Conservation (phyloP, 225 moss, liverwort and hornwort species). For the Antitrichia curtipendula region DNA sequence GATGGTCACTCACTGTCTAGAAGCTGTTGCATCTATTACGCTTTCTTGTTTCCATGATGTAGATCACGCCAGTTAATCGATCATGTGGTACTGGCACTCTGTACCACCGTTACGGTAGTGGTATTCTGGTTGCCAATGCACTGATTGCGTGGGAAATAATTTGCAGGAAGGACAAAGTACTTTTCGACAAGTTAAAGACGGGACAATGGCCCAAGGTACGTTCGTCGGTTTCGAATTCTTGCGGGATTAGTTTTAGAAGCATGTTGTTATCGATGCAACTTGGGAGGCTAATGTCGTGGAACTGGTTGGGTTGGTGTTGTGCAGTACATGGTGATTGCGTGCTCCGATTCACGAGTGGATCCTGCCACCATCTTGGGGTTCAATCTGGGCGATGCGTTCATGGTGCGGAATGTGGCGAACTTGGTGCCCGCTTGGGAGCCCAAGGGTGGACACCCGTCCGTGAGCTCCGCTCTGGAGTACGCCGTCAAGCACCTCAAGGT, state of each 20-base stretch:
- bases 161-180: slow-evolving; percentile 45
- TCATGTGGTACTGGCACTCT: no score
- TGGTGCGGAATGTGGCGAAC: slow-evolving; percentile 70
- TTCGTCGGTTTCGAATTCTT: neutral
- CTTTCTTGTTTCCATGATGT: neutral
- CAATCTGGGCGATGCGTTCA: slow-evolving; percentile 54
- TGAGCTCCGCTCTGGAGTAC: slow-evolving; percentile 49
- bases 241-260: neutral
- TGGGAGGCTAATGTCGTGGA: neutral
- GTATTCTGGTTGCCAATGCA: neutral
- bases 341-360: slow-evolving; percentile 68
- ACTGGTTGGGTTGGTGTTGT: neutral
- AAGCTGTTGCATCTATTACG: neutral
- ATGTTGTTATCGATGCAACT: no score
- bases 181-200: slow-evolving; percentile 43
- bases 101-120: neutral
- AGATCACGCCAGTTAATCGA: neutral
- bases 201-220: slow-evolving; percentile 85
- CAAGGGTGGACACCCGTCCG: slow-evolving; percentile 27
- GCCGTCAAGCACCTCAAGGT: slow-evolving; percentile 68
- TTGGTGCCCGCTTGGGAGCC: slow-evolving; percentile 55
- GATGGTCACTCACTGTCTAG: no score
- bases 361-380: slow-evolving; percentile 54
- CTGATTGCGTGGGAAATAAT: neutral
- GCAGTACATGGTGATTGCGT: slow-evolving; percentile 76